Conservation (phyloP, 257 asterid species). For the Solanum sitiens region DNA sequence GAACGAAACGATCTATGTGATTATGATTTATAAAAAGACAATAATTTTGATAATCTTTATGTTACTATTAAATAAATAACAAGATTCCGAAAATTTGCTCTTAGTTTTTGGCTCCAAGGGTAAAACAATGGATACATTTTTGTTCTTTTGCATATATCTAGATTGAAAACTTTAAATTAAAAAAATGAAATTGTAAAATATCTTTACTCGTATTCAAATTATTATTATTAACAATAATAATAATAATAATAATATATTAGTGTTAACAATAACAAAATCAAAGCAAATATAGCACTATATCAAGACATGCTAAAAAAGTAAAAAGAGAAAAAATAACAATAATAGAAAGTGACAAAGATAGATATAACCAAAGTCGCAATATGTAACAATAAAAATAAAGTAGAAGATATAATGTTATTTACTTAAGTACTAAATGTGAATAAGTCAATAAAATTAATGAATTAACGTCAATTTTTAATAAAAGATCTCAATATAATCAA, state of each 20-base stretch:
- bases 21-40: not conserved
- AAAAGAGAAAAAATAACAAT: not conserved
- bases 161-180: not conserved
- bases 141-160: not conserved
- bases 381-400: not conserved
- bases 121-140: not conserved
- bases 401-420: not conserved
- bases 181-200: not conserved
- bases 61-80: not conserved
- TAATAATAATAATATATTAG: not conserved
- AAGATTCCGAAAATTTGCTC: not conserved
- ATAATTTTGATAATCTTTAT: not conserved
- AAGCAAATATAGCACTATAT: not conserved
- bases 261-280: not conserved
- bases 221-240: too few species aligned
- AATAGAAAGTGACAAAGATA: not conserved
- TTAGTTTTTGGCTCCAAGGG: not conserved
- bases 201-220: not conserved
- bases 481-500: too few species aligned
- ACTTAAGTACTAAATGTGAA: not conserved
- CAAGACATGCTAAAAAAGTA: not conserved
- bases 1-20: too few species aligned
- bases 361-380: not conserved
- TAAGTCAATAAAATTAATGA: too few species aligned
- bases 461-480: not conserved